Conservation (phyloP, 1,139 yeast genomes). For the Petasospora rhodanensis region DNA sequence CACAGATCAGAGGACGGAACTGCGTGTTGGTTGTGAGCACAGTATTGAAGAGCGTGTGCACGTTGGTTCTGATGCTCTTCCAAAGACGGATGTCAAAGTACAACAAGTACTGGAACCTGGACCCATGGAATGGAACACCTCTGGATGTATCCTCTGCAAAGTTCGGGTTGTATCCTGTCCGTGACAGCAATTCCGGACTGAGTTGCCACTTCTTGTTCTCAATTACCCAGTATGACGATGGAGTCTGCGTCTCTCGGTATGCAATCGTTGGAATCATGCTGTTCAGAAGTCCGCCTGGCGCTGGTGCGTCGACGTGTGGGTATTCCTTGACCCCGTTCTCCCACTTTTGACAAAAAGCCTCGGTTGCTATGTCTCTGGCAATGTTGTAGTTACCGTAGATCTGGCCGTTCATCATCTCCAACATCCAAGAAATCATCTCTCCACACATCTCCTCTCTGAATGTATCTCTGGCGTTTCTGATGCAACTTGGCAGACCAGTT, state of each 20-base stretch:
- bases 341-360: conserved; percentile 55
- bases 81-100: conserved; percentile 70
- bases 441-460: conserved; percentile 82
- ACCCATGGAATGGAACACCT: conserved; percentile 38
- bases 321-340: conserved; percentile 34
- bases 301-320: neutral
- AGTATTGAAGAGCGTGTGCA: conserved; percentile 68
- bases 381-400: conserved; percentile 46
- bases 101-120: conserved; percentile 73
- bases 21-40: conserved; percentile 63
- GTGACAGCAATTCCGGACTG: conserved; percentile 38
- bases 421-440: conserved; percentile 63
- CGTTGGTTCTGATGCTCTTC: conserved; percentile 54
- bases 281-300: conserved; percentile 15
- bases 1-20: conserved; percentile 58
- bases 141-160: conserved; percentile 34
- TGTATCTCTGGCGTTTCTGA: conserved; percentile 62
- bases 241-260: conserved; percentile 11
- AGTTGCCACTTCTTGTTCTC: conserved; percentile 35
- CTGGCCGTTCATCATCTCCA: conserved; percentile 53
- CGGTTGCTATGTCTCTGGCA: conserved; percentile 50
- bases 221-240: conserved; percentile 33
- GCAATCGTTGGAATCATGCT: conserved; percentile 22
- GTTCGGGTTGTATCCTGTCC: conserved; percentile 40
- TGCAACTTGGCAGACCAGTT: conserved; percentile 64